A percentile compares a stretch with the other conserved stretches of the same genome.
Conservation (phyloP, 306 rosid genomes). For the Crataegus laevigata region DNA sequence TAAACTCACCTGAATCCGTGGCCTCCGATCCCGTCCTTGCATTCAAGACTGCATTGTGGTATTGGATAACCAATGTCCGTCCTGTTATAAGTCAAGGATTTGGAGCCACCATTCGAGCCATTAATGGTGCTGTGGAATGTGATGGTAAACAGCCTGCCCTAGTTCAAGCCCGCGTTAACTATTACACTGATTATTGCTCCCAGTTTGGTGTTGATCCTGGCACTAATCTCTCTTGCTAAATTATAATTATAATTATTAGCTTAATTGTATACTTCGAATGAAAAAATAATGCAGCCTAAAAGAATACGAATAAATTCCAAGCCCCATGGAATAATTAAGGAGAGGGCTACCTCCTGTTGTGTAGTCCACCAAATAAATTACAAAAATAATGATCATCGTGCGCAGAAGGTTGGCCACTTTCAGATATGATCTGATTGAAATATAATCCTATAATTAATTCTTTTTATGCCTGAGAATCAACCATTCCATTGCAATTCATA, state of each 20-base stretch:
- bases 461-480: no score
- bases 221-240: slow-evolving; percentile 20
- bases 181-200: slow-evolving; percentile 9
- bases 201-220: slow-evolving; percentile 24
- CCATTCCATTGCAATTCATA: no score
- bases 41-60: slow-evolving; percentile 23
- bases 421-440: no score
- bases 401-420: no score
- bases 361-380: no score
- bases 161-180: slow-evolving; percentile 20
- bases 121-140: slow-evolving; percentile 23
- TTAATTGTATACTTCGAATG: not conserved
- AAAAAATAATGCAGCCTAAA: not conserved
- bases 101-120: slow-evolving; percentile 21
- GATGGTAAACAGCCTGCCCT: not conserved
- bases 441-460: no score
- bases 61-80: slow-evolving; percentile 15
- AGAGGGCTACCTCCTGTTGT: not conserved
- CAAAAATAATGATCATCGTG: no score
- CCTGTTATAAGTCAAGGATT: slow-evolving; percentile 16
- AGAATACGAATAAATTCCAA: no score
- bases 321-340: no score
- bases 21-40: not conserved
- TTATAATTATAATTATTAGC: no score
- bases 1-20: slow-evolving; percentile 15